Conservation (phyloP, 495 filamentous ascomycete species). For the Clohesyomyces aquaticus region DNA sequence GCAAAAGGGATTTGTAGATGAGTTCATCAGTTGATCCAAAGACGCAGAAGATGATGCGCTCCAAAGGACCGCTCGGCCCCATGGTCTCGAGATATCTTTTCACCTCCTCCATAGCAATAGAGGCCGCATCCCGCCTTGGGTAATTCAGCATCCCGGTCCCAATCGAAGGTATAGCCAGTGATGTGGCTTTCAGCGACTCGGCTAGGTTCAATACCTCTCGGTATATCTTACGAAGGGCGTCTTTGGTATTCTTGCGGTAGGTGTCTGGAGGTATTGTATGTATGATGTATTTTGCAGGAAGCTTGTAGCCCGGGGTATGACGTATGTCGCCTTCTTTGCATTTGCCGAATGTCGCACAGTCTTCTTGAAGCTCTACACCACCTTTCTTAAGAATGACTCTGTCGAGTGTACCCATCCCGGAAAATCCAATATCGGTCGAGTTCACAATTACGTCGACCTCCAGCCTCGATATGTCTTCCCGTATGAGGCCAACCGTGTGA, state of each 20-base stretch:
- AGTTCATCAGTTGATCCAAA: conserved; percentile 28
- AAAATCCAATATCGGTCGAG: conserved; percentile 33
- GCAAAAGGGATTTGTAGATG: conserved; percentile 32
- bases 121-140: conserved; percentile 14
- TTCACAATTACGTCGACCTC: conserved; percentile 36
- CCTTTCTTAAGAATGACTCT: conserved; percentile 27
- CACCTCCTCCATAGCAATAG: conserved; percentile 36
- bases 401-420: conserved; percentile 30
- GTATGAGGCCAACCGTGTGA: conserved; percentile 22
- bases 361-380: conserved; percentile 26
- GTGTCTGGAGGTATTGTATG: conserved; percentile 32
- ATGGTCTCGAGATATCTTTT: conserved; percentile 28
- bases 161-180: conserved; percentile 35
- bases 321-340: conserved; percentile 32
- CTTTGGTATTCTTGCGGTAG: conserved; percentile 17
- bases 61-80: conserved; percentile 7
- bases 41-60: conserved; percentile 39
- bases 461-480: conserved; percentile 34
- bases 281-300: conserved; percentile 27
- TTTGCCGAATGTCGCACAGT: conserved; percentile 23
- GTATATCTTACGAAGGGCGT: conserved; percentile 30
- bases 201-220: conserved; percentile 23
- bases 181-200: conserved; percentile 18
- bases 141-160: conserved; percentile 36
- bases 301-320: conserved; percentile 26